phyloP scores from a whole-genome alignment of 2,329 filamentous ascomycete genomes.

The Ophiocordyceps camponoti-leonardi region DNA sequence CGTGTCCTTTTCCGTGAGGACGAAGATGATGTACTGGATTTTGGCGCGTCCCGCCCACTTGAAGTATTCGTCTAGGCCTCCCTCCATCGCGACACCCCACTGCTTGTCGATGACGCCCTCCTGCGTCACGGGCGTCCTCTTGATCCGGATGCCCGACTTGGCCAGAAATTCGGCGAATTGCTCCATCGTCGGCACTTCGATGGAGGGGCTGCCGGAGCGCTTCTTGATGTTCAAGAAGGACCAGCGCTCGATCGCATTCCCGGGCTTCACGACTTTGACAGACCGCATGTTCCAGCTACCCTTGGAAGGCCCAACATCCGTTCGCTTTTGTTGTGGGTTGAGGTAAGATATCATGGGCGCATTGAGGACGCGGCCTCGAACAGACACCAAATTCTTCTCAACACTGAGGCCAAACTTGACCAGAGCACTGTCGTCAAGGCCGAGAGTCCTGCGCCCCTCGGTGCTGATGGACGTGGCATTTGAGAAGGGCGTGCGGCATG shows the following conservation, averaged over 20 bases:
- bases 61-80: conserved; percentile 15
- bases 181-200: conserved; percentile 9
- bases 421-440: conserved; percentile 32
- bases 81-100: conserved; percentile 4
- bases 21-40: conserved; percentile 37
- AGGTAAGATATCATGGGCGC: conserved; percentile 45
- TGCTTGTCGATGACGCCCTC: conserved; percentile 3
- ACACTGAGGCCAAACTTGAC: conserved; percentile 46
- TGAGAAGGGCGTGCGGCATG: conserved; percentile 45
- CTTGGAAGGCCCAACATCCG: conserved; percentile 16
- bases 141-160: conserved; percentile 22
- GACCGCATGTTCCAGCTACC: conserved; percentile 55
- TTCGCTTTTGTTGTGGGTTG: conserved; percentile 6
- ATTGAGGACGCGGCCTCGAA: conserved; percentile 50
- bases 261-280: conserved; percentile 36
- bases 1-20: conserved; percentile 35
- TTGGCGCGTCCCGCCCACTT: conserved; percentile 10
- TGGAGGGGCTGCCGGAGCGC: conserved; percentile 3
- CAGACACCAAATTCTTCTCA: conserved; percentile 45
- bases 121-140: conserved; percentile 4
- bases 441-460: conserved; percentile 38
- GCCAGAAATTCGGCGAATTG: conserved; percentile 20
- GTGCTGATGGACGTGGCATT: conserved; percentile 51
- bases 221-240: conserved; percentile 25
- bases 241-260: conserved; percentile 29